phyloP scores from a whole-genome alignment of 2,329 filamentous ascomycete species.

The Neofusicoccum umdonicola region DNA sequence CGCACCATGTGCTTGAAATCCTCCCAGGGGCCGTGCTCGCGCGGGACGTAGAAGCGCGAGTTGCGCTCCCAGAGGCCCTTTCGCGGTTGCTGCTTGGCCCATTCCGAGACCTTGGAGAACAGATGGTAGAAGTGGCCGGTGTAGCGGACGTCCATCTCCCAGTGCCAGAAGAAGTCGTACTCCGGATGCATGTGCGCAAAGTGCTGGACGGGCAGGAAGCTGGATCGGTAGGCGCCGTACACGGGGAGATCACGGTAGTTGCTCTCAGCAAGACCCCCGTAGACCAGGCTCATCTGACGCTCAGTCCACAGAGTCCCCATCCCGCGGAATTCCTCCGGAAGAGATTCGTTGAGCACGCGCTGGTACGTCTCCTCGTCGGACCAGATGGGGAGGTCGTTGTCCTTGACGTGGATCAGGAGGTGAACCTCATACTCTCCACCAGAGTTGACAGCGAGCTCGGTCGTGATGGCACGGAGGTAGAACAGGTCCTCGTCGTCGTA shows the following conservation, averaged over 20 bases:
- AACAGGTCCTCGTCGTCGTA: slow-evolving; percentile 80
- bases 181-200: slow-evolving; percentile 87
- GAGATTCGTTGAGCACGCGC: slow-evolving; percentile 54
- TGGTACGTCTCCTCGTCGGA: slow-evolving; percentile 72
- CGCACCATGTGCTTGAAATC: slow-evolving; percentile 67
- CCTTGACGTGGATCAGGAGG: slow-evolving; percentile 81
- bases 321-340: slow-evolving; percentile 50
- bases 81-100: slow-evolving; percentile 66
- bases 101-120: slow-evolving; percentile 64
- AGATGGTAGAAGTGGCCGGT: slow-evolving; percentile 86
- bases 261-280: slow-evolving; percentile 50
- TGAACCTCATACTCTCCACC: slow-evolving; percentile 81
- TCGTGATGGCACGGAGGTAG: slow-evolving; percentile 76
- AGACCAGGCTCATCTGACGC: slow-evolving; percentile 55
- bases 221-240: slow-evolving; percentile 67
- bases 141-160: slow-evolving; percentile 92
- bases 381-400: slow-evolving; percentile 77
- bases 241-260: slow-evolving; percentile 61
- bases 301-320: slow-evolving; percentile 55
- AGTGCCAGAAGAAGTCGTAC: slow-evolving; percentile 90
- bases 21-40: slow-evolving; percentile 67
- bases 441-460: slow-evolving; percentile 72
- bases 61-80: slow-evolving; percentile 76
- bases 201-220: slow-evolving; percentile 92
- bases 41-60: slow-evolving; percentile 73